phyloP scores from a whole-genome alignment of 805 yeast species.

The Cephaloascus albidus region DNA sequence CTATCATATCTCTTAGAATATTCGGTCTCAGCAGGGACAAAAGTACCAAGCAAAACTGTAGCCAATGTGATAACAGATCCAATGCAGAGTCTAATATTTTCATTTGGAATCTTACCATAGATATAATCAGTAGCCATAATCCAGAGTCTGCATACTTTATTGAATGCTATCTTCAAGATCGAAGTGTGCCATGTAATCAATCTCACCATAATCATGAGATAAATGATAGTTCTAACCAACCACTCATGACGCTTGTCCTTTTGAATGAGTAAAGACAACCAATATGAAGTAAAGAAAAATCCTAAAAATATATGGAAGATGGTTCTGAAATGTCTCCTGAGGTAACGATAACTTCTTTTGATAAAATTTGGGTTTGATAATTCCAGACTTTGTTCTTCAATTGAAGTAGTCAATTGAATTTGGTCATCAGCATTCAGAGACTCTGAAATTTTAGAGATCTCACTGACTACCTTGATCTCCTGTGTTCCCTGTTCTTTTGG shows the following conservation, averaged over 20 bases:
- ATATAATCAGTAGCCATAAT: constrained; percentile 18
- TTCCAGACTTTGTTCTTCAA: no score
- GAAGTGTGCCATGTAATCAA: constrained; percentile 41
- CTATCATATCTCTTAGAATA: constrained; percentile 42
- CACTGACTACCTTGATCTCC: no score
- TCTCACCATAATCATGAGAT: constrained; percentile 40
- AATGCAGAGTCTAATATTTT: constrained; percentile 24
- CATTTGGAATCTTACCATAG: constrained; percentile 30
- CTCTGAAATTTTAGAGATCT: no score
- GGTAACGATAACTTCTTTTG: not conserved
- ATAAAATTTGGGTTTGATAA: no score
- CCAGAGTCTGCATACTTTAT: constrained; percentile 16
- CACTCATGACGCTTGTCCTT: constrained; percentile 37
- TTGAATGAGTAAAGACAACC: constrained; percentile 47
- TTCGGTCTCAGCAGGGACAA: constrained; percentile 36
- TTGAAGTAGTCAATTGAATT: no score
- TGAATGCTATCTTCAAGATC: constrained; percentile 11
- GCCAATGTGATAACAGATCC: constrained; percentile 37
- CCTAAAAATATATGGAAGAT: constrained; percentile 11
- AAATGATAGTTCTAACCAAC: constrained; percentile 50
- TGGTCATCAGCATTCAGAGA: no score
- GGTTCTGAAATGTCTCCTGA: not conserved
- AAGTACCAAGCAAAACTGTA: constrained; percentile 44
- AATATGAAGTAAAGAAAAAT: constrained; percentile 42
- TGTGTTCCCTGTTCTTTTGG: no score